phyloP scores from a whole-genome alignment of 345 rosid genomes.

The Sisymbrium irio region DNA sequence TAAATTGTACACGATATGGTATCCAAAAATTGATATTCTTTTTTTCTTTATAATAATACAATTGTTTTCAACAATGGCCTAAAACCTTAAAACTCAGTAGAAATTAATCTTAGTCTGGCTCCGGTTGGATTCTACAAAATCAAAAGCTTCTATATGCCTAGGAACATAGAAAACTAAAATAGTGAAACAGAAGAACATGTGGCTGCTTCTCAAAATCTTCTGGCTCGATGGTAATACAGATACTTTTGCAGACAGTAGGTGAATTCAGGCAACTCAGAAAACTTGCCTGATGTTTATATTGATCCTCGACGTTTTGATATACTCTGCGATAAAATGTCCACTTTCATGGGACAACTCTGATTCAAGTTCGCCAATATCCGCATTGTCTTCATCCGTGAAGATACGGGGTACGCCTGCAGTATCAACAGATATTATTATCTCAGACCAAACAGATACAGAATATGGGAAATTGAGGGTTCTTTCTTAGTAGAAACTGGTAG shows the following conservation, averaged over 20 bases:
- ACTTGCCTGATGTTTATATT: slow-evolving; percentile 90
- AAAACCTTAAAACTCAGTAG: slow-evolving; percentile 2
- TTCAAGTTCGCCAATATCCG: slow-evolving; percentile 62
- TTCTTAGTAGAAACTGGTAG: neutral
- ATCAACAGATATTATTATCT: neutral
- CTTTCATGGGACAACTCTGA: slow-evolving; percentile 39
- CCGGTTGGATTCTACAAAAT: neutral
- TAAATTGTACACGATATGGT: neutral
- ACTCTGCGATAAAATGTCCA: slow-evolving; percentile 48
- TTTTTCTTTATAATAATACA: neutral
- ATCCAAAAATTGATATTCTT: neutral
- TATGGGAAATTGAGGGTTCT: neutral
- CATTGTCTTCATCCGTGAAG: slow-evolving; percentile 59
- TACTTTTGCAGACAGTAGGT: neutral
- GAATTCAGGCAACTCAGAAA: slow-evolving; percentile 36
- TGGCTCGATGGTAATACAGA: slow-evolving; percentile 2
- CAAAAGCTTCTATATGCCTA: neutral
- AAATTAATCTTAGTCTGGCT: neutral
- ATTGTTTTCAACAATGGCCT: neutral
- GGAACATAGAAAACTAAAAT: neutral
- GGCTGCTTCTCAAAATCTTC: neutral
- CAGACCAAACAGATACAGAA: slow-evolving; percentile 6
- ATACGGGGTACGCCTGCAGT: slow-evolving; percentile 77
- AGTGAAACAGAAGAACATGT: neutral
- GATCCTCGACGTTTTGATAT: slow-evolving; percentile 75